These are phyloP conservation scores for Yamadazyma diddensiae DNA, from an alignment of 1,139 yeast genomes.

Conservation along the genomic window DNA sequence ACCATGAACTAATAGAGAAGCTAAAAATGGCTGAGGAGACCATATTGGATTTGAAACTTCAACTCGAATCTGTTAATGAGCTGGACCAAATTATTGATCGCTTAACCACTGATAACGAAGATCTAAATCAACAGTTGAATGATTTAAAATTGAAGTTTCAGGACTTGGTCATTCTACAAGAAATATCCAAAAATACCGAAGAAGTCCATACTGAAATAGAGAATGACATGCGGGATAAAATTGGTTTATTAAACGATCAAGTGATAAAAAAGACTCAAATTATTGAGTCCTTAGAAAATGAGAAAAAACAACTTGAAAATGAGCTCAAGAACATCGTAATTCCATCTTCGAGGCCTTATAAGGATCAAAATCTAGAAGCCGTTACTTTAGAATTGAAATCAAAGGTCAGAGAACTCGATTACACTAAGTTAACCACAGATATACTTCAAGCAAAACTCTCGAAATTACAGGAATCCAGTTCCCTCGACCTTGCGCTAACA, in stretches of 20 bases:
- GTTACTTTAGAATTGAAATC: background rate
- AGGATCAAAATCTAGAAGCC: background rate
- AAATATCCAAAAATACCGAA: conserved; percentile 63
- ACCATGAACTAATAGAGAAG: conserved; percentile 21
- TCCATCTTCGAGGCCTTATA: background rate
- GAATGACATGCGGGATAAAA: conserved; percentile 45
- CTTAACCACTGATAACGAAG: conserved; percentile 54
- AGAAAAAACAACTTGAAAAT: conserved; percentile 3
- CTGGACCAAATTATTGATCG: conserved; percentile 52
- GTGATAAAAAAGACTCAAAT: conserved; percentile 2
- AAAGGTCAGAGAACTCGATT: conserved; percentile 5
- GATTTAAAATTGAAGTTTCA: conserved; percentile 41
- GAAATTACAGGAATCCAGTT: too few relatives aligned
- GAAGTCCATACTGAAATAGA: conserved; percentile 54
- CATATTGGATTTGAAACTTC: conserved; percentile 43
- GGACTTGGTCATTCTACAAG: conserved; percentile 60
- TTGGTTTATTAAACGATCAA: conserved; percentile 18
- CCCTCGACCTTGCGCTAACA: too few relatives aligned
- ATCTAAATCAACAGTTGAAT: conserved; percentile 35
- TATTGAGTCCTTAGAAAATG: background rate
- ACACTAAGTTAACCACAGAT: background rate
- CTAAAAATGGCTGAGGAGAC: conserved; percentile 37
- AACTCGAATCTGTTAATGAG: conserved; percentile 40
- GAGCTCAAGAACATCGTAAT: conserved; percentile 1
- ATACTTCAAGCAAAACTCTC: background rate